Evolutionary conservation across 176 grass and related monocot species (phyloP), one percentile per base, ranked within the genome.

Genomic region (Lolium multiflorum): DNA sequence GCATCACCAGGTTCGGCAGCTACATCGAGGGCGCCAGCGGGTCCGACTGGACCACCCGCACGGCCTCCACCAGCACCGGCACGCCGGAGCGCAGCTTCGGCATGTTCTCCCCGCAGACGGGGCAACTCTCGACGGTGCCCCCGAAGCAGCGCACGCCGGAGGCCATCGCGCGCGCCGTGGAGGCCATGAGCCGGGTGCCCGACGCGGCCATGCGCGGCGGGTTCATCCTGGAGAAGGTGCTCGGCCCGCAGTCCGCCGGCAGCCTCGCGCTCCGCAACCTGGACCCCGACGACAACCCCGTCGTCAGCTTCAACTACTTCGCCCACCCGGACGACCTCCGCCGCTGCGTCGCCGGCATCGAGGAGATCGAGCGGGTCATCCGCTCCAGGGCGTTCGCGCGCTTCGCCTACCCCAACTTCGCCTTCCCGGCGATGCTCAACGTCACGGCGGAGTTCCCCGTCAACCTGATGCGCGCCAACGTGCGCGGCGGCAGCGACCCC

Each of bases 1-100:
- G 96, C 55, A 98, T 94, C 84, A 91, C 93, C 38, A 49, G 60
- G 20, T 90, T 95, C 72, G 93, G 91, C 80, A 95, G 86, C 62
- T 98, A 93, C 91, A 88, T 98, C 76, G 95, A 98, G 76, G 91
- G 87, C 59, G 86, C 93, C 26, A 95, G 91, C 59, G 95, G 93
- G 0, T 66, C 93, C 75, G 91, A 98, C 86, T 93, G 91, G 85
- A 87, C 77, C 48, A 47, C 65, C 59, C 76, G 57, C 39, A 47
- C 65, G 0, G 26, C 50, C 35, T 9, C 48, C 37, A 5, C 55
- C 41, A 31, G 48, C 11, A 39, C n/a, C n/a, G 74, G 46, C 71
- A 47, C 12, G 46, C 46, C 14, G 7, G 18, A 22, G 1, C 87
- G 87, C 76, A 86, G 76, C 67, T 79, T 92, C 11, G 94, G 89